Percentiles rank a stretch among this genome's conserved stretches.
Evolutionary conservation across 768 basidiomycete species (phyloP).

Genomic region (Phanerochaete carnosa): DNA sequence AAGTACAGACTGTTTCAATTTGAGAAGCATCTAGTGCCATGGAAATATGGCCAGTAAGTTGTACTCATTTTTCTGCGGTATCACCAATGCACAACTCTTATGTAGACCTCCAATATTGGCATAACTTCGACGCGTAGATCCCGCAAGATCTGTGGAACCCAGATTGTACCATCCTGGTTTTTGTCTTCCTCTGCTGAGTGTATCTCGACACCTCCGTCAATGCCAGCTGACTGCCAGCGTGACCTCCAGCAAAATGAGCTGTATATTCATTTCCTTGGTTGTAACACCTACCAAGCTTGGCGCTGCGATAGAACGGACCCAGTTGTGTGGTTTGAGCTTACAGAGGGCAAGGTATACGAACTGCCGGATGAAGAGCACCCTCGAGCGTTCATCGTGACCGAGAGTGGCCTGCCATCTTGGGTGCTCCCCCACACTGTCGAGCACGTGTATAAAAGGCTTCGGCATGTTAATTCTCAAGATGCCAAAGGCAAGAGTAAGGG

Average conservation of each 20-base stretch:
- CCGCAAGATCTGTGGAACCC: neutral
- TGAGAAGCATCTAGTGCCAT: too few relatives aligned
- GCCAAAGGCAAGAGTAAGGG: neutral
- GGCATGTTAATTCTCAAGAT: too few relatives aligned
- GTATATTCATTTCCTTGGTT: neutral
- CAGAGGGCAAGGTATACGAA: neutral
- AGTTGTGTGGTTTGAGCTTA: neutral
- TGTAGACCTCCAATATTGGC: too few relatives aligned
- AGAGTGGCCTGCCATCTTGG: neutral
- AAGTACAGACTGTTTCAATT: too few relatives aligned
- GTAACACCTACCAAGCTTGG: neutral
- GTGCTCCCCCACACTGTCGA: neutral
- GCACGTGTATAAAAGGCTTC: neutral
- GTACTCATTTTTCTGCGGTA: too few relatives aligned
- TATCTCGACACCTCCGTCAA: neutral
- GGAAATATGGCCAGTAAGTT: too few relatives aligned
- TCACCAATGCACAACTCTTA: too few relatives aligned
- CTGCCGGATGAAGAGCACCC: neutral
- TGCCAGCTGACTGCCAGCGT: neutral
- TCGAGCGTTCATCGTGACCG: neutral
- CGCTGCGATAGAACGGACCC: neutral
- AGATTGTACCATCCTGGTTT: neutral
- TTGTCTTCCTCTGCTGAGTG: neutral
- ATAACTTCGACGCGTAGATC: neutral
- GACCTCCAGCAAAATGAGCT: neutral